Evolutionary conservation across 345 rosid species (phyloP).

Genomic region (Salix brachista): DNA sequence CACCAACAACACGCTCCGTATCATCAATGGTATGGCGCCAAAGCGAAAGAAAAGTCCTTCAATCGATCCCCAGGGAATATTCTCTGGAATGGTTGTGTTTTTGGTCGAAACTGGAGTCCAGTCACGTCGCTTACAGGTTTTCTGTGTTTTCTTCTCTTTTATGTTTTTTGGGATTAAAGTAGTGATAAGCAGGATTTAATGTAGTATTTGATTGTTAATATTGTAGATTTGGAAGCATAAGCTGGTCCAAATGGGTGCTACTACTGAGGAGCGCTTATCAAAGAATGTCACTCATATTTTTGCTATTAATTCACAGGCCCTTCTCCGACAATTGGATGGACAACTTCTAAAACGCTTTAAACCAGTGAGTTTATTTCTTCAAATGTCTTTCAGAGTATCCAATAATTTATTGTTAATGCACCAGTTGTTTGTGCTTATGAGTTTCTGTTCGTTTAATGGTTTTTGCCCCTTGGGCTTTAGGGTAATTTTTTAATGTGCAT

Average conservation of each 20-base stretch:
- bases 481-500: no score
- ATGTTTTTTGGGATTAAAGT: background rate
- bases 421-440: background rate
- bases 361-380: slow-evolving; percentile 44
- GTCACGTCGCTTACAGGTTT: slow-evolving; percentile 81
- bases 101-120: slow-evolving; percentile 66
- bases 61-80: slow-evolving; percentile 58
- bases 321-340: slow-evolving; percentile 36
- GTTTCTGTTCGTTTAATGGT: background rate
- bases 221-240: slow-evolving; percentile 82
- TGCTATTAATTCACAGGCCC: slow-evolving; percentile 45
- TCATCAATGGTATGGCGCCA: slow-evolving; percentile 52
- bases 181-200: background rate
- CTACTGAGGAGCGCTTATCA: slow-evolving; percentile 44
- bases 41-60: slow-evolving; percentile 43
- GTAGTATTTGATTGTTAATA: background rate
- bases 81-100: slow-evolving; percentile 62
- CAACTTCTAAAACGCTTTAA: slow-evolving; percentile 40
- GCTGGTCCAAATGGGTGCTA: slow-evolving; percentile 80
- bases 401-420: no score
- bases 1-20: no score
- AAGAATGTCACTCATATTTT: slow-evolving; percentile 61
- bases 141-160: background rate
- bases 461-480: no score
- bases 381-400: background rate